phyloP scores from a whole-genome alignment of 2,329 filamentous ascomycete genomes.

The Curvularia spicifera region DNA sequence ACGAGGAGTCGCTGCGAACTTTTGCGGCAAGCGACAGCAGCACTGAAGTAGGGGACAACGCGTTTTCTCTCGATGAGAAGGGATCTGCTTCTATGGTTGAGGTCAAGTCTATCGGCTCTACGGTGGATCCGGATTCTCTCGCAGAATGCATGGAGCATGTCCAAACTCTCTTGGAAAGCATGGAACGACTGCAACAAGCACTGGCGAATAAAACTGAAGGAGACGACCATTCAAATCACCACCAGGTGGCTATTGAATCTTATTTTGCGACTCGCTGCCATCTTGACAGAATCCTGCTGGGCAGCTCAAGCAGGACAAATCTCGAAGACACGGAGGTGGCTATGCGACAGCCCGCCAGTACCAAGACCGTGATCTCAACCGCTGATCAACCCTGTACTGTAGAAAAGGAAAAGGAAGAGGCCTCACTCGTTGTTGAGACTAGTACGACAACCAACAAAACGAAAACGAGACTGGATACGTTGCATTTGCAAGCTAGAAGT shows the following conservation, averaged over 20 bases:
- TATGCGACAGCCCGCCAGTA: not conserved
- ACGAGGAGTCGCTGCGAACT: constrained; percentile 34
- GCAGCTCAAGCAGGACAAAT: not conserved
- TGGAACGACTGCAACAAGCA: constrained; percentile 31
- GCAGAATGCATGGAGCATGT: constrained; percentile 36
- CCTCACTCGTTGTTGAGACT: not conserved
- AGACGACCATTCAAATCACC: constrained; percentile 39
- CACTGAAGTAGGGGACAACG: constrained; percentile 23
- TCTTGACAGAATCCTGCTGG: constrained; percentile 25
- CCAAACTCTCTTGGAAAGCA: constrained; percentile 28
- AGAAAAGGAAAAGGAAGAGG: not conserved
- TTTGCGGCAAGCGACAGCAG: constrained; percentile 30
- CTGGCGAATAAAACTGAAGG: constrained; percentile 51
- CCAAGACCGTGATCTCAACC: not conserved
- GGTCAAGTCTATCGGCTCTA: constrained; percentile 26
- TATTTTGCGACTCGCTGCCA: constrained; percentile 30
- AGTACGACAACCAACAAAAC: not conserved
- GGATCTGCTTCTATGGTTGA: constrained; percentile 1
- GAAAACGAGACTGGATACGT: not conserved
- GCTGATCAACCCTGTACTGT: not conserved
- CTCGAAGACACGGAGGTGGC: not conserved
- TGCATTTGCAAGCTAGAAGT: too few relatives aligned
- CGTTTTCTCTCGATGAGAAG: constrained; percentile 4
- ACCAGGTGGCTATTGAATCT: constrained; percentile 36
- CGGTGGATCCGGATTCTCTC: constrained; percentile 28